A percentile compares a stretch with the other conserved stretches of the same genome.
Evolutionary conservation across 176 grass and related monocot genomes (phyloP).

Genomic region (Hordeum vulgare): DNA sequence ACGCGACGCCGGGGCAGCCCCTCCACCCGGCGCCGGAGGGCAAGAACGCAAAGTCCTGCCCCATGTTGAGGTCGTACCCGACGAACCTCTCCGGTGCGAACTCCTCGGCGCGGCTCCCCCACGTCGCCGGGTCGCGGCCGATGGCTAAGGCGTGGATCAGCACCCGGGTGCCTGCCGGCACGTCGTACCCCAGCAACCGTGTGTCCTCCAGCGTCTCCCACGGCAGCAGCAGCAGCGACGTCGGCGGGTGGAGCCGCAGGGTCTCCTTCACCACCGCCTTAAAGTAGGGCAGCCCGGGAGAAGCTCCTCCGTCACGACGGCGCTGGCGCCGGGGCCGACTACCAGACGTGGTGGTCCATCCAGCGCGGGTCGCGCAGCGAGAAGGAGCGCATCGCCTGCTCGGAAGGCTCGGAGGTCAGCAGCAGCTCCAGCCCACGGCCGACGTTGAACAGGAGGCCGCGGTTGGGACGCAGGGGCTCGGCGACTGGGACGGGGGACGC

Average conservation of each 20-base stretch:
- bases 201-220: not conserved
- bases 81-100: not conserved
- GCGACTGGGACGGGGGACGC: no score
- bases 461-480: no score
- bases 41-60: not conserved
- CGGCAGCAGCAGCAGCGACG: not conserved
- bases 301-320: not conserved
- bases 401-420: no score
- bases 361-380: no score
- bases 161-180: not conserved
- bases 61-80: not conserved
- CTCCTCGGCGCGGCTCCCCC: not conserved
- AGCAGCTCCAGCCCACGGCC: no score
- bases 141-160: not conserved
- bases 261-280: not conserved
- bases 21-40: not conserved
- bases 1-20: conserved; percentile 17
- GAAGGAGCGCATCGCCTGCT: no score
- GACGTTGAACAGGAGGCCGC: no score
- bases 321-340: not conserved
- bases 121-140: not conserved
- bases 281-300: not conserved
- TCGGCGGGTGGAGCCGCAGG: not conserved
- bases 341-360: not conserved
- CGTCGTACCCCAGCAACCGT: not conserved